Base-by-base conservation (phyloP, 352 stramenopile genomes). In the Phytophthora hibernalis region DNA sequence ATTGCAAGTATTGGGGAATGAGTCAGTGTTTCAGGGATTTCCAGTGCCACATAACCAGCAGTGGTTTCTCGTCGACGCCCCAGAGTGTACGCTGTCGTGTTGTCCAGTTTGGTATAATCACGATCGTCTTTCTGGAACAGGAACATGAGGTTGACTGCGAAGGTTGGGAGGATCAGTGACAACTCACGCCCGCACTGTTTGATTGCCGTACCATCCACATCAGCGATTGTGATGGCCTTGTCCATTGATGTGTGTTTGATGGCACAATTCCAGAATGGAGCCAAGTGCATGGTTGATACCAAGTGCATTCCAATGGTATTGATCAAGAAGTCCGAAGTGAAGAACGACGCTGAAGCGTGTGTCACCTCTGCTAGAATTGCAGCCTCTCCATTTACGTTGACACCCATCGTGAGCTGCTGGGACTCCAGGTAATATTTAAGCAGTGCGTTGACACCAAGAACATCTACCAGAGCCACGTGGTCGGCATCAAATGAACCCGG, bases 351-450 rank as follows among this genome's bases (percentile, higher is more conserved):
- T 11, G 68, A 66, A 16, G 61, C 65, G 33, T 79, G 70, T 5
- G 72, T 76, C 50, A 83, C 63, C 35, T 83, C 75, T 7, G 75
- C 75, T n/a, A 80, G 12, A 61, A 83, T 72, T 1, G 75, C 75
- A 4, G 61, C 42, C 42, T 83, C 75, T 35, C 45, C 60, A 31
- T 83, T 83, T 15, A 83, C 56, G 16, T 80, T 83, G 1, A 71
- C 31, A 1, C 68, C 75, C 72, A 76, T 76, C 1, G 61, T 76
- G 16, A 83, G 61, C 37, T 76, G 54, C 37, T 80, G 75, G 1
- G 71, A 54, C 10, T 65, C 50, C 5, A 76, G 37, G 48, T 72
- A 83, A 15, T 68, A 66, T 0, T 43, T 18, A 5, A 79, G 60
- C 8, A 80, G 13, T 11, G 49, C 35, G 3, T 28, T 63, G 26